These are phyloP conservation scores for Austroboletus novae-zelandiae DNA, from an alignment of 1,284 basidiomycete genomes.

Conservation along the genomic window DNA sequence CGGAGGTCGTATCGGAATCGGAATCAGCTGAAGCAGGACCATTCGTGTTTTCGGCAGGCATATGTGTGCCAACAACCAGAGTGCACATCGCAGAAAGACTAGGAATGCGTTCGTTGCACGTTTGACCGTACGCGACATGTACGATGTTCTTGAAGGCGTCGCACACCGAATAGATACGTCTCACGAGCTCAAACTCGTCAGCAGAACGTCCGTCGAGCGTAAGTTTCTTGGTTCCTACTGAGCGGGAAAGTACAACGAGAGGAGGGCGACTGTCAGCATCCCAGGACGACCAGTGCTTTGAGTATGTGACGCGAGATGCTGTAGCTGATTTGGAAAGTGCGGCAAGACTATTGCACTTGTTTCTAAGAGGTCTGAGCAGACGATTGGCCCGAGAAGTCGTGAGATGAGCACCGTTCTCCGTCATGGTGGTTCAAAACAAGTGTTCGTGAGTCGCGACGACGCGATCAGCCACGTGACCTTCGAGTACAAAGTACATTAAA, in stretches of 20 bases:
- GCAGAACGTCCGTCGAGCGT: slow-evolving; percentile 37
- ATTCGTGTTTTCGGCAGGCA: slow-evolving; percentile 31
- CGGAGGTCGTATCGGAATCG: slow-evolving; percentile 24
- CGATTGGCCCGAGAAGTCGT: slow-evolving; percentile 49
- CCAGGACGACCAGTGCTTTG: slow-evolving; percentile 20
- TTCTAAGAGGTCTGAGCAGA: slow-evolving; percentile 52
- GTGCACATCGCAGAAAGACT: slow-evolving; percentile 50
- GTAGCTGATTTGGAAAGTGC: slow-evolving; percentile 21
- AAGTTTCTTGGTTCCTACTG: slow-evolving; percentile 35
- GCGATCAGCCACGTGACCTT: slow-evolving; percentile 20
- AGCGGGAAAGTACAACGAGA: slow-evolving; percentile 40
- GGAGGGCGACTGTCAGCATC: slow-evolving; percentile 31
- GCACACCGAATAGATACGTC: slow-evolving; percentile 48
- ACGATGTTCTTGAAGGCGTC: slow-evolving; percentile 54
- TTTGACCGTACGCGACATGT: slow-evolving; percentile 28
- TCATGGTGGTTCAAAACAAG: too few relatives aligned
- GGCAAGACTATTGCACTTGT: slow-evolving; percentile 44
- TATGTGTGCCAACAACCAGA: slow-evolving; percentile 44
- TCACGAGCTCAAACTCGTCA: slow-evolving; percentile 43
- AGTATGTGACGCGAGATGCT: slow-evolving; percentile 13
- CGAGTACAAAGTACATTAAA: slow-evolving; percentile 4
- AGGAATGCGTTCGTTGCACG: slow-evolving; percentile 24
- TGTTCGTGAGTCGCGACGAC: not conserved
- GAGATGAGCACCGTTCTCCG: slow-evolving; percentile 27
- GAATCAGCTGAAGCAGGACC: slow-evolving; percentile 18